A percentile compares a stretch with the other conserved stretches of the same genome.
Evolutionary conservation across 352 stramenopile genomes (phyloP).

Genomic region (Pythium rhizo-oryzae): DNA sequence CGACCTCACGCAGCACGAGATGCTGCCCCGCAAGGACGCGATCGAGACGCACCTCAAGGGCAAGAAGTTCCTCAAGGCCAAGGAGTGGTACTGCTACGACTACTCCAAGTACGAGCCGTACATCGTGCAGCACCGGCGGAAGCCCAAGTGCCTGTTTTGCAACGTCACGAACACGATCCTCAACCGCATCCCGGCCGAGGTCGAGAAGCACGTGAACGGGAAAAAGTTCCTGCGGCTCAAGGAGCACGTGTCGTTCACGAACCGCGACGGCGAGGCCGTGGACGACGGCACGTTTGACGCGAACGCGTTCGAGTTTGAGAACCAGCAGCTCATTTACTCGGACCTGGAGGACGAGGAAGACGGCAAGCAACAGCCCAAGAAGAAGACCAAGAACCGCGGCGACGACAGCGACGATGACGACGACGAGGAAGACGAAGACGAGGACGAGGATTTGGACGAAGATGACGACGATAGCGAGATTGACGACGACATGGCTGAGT

Average conservation of each 20-base stretch:
- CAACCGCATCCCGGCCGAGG: slow-evolving; percentile 88
- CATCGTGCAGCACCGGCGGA: slow-evolving; percentile 85
- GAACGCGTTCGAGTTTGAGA: slow-evolving; percentile 83
- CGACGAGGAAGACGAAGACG: slow-evolving; percentile 27
- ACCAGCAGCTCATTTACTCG: slow-evolving; percentile 71
- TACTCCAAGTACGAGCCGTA: slow-evolving; percentile 92
- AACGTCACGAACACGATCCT: slow-evolving; percentile 84
- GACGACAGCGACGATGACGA: slow-evolving; percentile 30
- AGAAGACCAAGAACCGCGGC: slow-evolving; percentile 23
- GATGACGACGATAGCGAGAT: slow-evolving; percentile 27
- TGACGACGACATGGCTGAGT: slow-evolving; percentile 62
- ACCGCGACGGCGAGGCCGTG: slow-evolving; percentile 34
- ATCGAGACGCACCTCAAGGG: slow-evolving; percentile 70
- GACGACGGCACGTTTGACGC: slow-evolving; percentile 68
- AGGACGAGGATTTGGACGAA: slow-evolving; percentile 26
- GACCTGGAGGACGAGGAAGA: slow-evolving; percentile 62
- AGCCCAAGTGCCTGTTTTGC: slow-evolving; percentile 87
- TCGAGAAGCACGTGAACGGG: slow-evolving; percentile 90
- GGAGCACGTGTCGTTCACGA: slow-evolving; percentile 62
- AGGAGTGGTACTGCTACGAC: slow-evolving; percentile 90
- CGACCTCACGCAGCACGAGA: slow-evolving; percentile 78
- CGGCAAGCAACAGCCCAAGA: slow-evolving; percentile 3
- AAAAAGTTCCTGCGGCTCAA: slow-evolving; percentile 87
- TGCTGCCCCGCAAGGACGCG: slow-evolving; percentile 58
- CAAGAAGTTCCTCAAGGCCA: slow-evolving; percentile 83